Conservation (phyloP, 192 early-diverging fungal species). For the Coemansia reversa region DNA sequence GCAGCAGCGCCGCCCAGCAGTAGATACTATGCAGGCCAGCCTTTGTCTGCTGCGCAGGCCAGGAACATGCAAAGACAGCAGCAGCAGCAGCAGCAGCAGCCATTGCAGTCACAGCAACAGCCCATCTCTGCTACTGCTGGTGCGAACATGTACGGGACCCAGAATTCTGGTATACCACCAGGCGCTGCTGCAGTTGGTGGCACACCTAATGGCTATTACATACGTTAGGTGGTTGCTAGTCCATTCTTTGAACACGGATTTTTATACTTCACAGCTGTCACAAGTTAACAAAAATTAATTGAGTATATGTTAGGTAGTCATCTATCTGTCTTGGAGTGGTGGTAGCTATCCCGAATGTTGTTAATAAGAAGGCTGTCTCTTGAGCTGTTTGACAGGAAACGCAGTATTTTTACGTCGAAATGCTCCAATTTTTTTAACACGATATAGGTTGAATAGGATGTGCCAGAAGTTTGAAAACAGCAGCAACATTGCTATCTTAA, state of each 20-base stretch:
- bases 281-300: no score
- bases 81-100: constrained; percentile 15
- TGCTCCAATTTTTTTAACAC: no score
- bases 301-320: no score
- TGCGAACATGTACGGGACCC: constrained; percentile 10
- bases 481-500: no score
- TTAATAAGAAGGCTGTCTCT: no score
- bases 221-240: constrained; percentile 1
- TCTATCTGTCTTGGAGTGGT: no score
- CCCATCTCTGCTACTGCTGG: neutral
- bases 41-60: constrained; percentile 43
- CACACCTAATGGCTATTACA: constrained; percentile 12
- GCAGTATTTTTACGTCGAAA: no score
- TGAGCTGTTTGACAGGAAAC: no score
- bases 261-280: no score
- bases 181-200: constrained; percentile 20
- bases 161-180: constrained; percentile 18
- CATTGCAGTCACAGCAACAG: constrained; percentile 16
- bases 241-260: constrained; percentile 2
- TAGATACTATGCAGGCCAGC: constrained; percentile 23
- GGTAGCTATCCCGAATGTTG: no score
- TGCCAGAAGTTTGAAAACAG: no score
- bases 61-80: constrained; percentile 35
- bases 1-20: neutral
- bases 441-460: no score